Conservation (phyloP, 768 basidiomycete species). For the Phaeotremella skinneri region DNA sequence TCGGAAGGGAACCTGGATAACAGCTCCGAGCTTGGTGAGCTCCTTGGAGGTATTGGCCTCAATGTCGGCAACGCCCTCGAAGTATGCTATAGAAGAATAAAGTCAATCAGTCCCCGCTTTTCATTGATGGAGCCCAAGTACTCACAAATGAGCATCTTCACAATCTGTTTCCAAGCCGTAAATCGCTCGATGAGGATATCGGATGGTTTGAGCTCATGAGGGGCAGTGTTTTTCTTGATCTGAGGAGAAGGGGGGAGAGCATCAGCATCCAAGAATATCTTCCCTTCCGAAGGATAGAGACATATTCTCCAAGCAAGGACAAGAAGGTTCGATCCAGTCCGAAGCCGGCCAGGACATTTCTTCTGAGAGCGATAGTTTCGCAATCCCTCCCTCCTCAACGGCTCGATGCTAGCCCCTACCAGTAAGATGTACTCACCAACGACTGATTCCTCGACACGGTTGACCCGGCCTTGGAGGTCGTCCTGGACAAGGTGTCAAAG, state of each 20-base stretch:
- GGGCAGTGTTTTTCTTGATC: constrained; percentile 90
- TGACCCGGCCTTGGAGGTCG: constrained; percentile 67
- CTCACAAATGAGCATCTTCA: constrained; percentile 77
- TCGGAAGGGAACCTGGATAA: constrained; percentile 95
- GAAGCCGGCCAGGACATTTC: neutral
- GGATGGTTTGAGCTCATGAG: constrained; percentile 83
- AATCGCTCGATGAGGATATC: constrained; percentile 89
- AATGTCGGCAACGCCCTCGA: constrained; percentile 75
- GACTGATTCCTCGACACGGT: constrained; percentile 75
- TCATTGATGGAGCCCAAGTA: neutral
- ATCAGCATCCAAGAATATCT: constrained; percentile 6
- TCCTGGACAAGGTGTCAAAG: constrained; percentile 59
- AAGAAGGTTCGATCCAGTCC: neutral
- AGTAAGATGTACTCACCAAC: constrained; percentile 54
- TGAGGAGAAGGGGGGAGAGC: constrained; percentile 10
- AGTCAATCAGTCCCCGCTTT: too few species aligned
- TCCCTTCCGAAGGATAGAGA: constrained; percentile 2
- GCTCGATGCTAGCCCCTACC: neutral
- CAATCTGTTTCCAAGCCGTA: constrained; percentile 82
- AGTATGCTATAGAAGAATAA: constrained; percentile 67
- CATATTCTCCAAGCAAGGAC: too few species aligned
- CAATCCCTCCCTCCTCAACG: neutral
- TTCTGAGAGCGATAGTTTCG: too few species aligned
- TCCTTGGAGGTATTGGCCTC: constrained; percentile 92
- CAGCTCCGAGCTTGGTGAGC: constrained; percentile 85